Conservation (phyloP, 257 asterid genomes). For the Scutellaria barbata region DNA sequence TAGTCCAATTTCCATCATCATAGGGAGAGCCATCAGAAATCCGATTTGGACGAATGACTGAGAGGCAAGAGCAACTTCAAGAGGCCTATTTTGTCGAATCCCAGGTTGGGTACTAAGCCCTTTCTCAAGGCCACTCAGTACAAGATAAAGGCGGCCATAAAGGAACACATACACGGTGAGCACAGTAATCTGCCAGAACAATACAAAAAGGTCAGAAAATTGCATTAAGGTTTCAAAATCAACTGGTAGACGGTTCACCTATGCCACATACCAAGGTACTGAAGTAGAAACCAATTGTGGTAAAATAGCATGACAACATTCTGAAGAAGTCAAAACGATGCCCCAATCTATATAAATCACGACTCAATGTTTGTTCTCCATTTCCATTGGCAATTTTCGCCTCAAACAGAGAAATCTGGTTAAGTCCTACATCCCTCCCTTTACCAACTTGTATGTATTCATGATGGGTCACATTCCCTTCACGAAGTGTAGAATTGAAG, state of each 20-base stretch:
- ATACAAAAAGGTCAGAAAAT: conserved; percentile 2
- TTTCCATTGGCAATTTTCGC: conserved; percentile 53
- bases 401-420: conserved; percentile 51
- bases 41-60: conserved; percentile 52
- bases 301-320: conserved; percentile 50
- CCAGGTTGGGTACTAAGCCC: conserved; percentile 41
- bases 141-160: conserved; percentile 52
- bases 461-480: conserved; percentile 53
- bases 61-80: conserved; percentile 51
- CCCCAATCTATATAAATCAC: conserved; percentile 51
- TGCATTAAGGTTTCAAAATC: neutral
- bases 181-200: conserved; percentile 41
- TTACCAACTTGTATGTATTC: conserved; percentile 58
- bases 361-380: conserved; percentile 50
- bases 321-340: conserved; percentile 52
- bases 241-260: neutral
- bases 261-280: conserved; percentile 45
- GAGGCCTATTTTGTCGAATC: conserved; percentile 42
- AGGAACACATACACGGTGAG: conserved; percentile 48
- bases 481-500: conserved; percentile 51
- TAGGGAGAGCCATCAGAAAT: conserved; percentile 50
- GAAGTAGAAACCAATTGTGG: conserved; percentile 51
- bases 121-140: conserved; percentile 51
- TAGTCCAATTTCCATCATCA: conserved; percentile 54
- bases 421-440: conserved; percentile 55